These are phyloP conservation scores for Wallacemonas rigidus DNA, from an alignment of 208 protist species.

Conservation along the genomic window DNA sequence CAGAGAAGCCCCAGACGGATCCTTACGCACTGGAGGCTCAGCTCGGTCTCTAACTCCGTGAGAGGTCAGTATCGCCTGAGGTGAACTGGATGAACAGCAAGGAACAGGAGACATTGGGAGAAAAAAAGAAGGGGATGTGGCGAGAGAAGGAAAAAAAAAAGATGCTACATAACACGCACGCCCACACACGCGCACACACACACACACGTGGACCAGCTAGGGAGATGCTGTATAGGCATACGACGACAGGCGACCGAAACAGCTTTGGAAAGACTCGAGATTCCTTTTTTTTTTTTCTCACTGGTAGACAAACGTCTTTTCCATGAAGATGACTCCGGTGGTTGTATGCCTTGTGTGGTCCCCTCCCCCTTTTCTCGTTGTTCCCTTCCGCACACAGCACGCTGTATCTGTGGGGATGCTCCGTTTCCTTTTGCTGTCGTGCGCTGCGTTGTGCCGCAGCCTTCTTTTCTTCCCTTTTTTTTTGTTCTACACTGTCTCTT, in stretches of 20 bases:
- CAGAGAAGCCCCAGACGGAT: constrained; percentile 53
- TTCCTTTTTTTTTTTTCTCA: constrained; percentile 23
- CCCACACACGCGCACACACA: too few species aligned
- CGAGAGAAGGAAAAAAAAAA: constrained; percentile 18
- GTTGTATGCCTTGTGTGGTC: neutral
- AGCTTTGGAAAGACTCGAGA: constrained; percentile 21
- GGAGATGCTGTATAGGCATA: neutral
- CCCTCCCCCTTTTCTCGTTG: neutral
- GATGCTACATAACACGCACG: neutral
- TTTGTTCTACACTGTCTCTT: constrained; percentile 5
- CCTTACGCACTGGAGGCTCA: constrained; percentile 87
- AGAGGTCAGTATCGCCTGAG: neutral
- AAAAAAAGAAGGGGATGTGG: neutral
- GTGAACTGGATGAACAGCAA: neutral
- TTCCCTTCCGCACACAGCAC: neutral
- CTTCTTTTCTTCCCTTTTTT: constrained; percentile 21
- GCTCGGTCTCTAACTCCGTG: constrained; percentile 68
- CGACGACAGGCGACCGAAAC: neutral
- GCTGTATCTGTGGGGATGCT: neutral
- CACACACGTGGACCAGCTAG: too few species aligned
- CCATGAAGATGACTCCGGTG: neutral
- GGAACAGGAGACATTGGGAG: neutral
- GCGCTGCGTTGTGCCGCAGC: constrained; percentile 15
- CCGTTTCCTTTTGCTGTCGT: constrained; percentile 1
- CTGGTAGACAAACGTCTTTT: constrained; percentile 3